A percentile compares a stretch with the other conserved stretches of the same genome.
Evolutionary conservation across 768 basidiomycete genomes (phyloP).

Genomic region (Auricularia sp.): DNA sequence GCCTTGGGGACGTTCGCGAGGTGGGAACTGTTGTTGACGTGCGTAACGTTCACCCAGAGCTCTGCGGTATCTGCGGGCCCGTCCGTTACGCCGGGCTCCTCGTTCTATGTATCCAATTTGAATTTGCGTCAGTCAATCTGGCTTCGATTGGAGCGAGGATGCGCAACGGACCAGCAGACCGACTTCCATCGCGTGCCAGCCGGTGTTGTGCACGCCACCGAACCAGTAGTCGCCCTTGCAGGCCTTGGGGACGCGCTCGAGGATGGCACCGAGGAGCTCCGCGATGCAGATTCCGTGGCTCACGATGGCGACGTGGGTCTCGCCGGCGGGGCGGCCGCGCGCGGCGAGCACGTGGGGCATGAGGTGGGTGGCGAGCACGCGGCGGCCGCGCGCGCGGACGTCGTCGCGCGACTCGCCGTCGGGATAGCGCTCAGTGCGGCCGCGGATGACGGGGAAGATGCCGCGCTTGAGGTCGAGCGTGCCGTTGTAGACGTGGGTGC

Average conservation of each 20-base stretch:
- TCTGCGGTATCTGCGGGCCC: background rate
- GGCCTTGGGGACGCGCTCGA: background rate
- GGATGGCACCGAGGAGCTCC: slow-evolving; percentile 20
- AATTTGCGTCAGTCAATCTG: background rate
- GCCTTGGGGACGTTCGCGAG: background rate
- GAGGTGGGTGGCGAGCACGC: slow-evolving; percentile 40
- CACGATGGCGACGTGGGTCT: slow-evolving; percentile 47
- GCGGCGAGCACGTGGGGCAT: slow-evolving; percentile 37
- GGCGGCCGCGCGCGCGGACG: slow-evolving; percentile 43
- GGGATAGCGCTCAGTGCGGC: slow-evolving; percentile 46
- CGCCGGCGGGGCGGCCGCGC: slow-evolving; percentile 8
- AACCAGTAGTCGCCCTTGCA: background rate
- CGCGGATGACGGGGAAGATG: slow-evolving; percentile 39
- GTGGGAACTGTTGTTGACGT: background rate
- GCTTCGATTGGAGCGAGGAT: background rate
- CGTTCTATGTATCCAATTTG: background rate
- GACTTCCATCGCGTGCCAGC: background rate
- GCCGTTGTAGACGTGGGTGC: slow-evolving; percentile 31
- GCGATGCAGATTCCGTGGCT: slow-evolving; percentile 68
- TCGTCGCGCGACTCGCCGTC: slow-evolving; percentile 66
- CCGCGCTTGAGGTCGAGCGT: slow-evolving; percentile 26
- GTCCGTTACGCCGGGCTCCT: background rate
- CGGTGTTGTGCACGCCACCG: background rate
- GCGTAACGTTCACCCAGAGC: background rate
- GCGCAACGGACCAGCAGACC: background rate